Evolutionary conservation across 2,329 filamentous ascomycete genomes (phyloP), one percentile per base, ranked within the genome.

Genomic region (Erysiphe pulchra): DNA sequence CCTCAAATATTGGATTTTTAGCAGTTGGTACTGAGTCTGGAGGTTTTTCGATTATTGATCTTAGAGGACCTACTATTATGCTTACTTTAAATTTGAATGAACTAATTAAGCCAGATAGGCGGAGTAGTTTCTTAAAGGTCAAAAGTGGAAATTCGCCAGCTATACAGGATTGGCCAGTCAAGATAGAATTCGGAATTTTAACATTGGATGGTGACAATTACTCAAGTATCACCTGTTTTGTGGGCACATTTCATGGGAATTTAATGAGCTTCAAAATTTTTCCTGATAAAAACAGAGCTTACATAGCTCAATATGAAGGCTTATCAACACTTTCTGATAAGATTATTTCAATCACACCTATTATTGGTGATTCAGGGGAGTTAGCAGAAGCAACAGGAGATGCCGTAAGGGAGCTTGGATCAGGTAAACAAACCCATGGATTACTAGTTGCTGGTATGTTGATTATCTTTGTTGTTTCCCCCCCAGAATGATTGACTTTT

Each of bases 1-100:
- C 90, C 47, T 90, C 85, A n/a, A 83, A 93, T 59, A 77, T 95
- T 12, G 90, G 90, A 0, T 98, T 98, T 56, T 73, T 92, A 11
- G 86, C 79, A 11, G 77, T 80, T 30, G 90, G 85, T 0, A 93
- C 85, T 10, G 80, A 92, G 59, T 73, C 75, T 36, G 90, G 90
- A 2, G 75, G 75, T 50, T 61, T 98, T 34, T 79, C 73, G 9
- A 71, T 98, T 34, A 73, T 95, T 45, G 90, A 98, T 59, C 67
- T 98, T 49, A 76, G 90, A 47, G 87, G 86, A 0, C 90, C 90
- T 17, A 69, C 76, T 0, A 69, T 95, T 42, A 90, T 95, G 49
- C 84, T 81, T 57, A 77, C 75, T 45, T 74, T 73, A 1, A 73
- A 77, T 13, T 65, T 87, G 50, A 68, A 69, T 9, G 82, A 92